These are phyloP conservation scores for Cladobotryum mycophilum DNA, from an alignment of 2,329 filamentous ascomycete genomes.

Conservation along the genomic window DNA sequence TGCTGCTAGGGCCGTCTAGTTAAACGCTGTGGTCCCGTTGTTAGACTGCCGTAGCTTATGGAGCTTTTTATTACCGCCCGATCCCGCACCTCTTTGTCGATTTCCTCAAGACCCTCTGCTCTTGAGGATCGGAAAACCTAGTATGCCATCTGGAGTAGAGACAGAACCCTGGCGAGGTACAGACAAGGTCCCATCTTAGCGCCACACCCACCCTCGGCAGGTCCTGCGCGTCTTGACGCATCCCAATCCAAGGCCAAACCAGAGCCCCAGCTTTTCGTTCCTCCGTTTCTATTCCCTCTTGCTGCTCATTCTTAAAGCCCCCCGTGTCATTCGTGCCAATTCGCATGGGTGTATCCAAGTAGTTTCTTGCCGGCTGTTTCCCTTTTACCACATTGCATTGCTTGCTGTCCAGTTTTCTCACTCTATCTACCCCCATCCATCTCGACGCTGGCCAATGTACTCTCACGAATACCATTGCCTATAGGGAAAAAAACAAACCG, in stretches of 20 bases:
- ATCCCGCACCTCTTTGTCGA: slow-evolving; percentile 11
- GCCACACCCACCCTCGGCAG: slow-evolving; percentile 9
- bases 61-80: slow-evolving; percentile 3
- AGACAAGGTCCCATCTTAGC: slow-evolving; percentile 5
- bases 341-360: slow-evolving; percentile 3
- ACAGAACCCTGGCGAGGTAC: slow-evolving; percentile 5
- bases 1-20: slow-evolving; percentile 5
- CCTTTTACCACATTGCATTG: background rate
- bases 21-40: slow-evolving; percentile 9
- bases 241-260: background rate
- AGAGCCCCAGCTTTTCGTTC: slow-evolving; percentile 2
- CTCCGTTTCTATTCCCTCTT: slow-evolving; percentile 1
- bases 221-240: slow-evolving; percentile 4
- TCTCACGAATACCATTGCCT: background rate
- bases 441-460: background rate
- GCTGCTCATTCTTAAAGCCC: slow-evolving; percentile 1
- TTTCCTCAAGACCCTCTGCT: slow-evolving; percentile 3
- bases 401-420: background rate
- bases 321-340: slow-evolving; percentile 9
- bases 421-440: background rate
- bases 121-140: slow-evolving; percentile 5
- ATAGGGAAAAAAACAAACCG: background rate
- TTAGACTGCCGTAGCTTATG: slow-evolving; percentile 8
- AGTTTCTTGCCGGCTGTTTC: background rate
- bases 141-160: slow-evolving; percentile 1